Conservation (phyloP, 176 grass and related monocot genomes). For the Triticum urartu region DNA sequence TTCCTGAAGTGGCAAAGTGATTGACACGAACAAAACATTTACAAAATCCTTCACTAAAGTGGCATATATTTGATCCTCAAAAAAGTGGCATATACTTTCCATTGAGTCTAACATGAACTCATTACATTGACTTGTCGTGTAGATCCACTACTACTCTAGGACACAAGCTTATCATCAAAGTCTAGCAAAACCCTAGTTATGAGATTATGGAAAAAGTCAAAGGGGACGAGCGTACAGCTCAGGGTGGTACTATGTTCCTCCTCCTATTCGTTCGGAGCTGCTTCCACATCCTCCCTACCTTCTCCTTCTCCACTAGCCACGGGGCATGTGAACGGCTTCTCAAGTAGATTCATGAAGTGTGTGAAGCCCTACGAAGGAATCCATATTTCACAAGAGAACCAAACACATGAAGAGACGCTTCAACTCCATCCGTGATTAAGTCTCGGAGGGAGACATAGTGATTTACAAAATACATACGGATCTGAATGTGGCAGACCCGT, state of each 20-base stretch:
- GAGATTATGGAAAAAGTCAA: background rate
- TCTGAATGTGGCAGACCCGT: too few species aligned
- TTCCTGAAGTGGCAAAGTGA: too few species aligned
- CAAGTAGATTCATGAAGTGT: constrained; percentile 1
- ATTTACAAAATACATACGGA: too few species aligned
- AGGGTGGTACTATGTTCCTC: background rate
- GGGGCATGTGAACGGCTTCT: background rate
- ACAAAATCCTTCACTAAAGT: too few species aligned
- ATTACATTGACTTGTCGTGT: background rate
- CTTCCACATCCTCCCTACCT: background rate
- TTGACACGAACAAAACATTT: too few species aligned
- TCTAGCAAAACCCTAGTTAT: background rate
- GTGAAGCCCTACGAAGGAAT: background rate
- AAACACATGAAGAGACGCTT: too few species aligned
- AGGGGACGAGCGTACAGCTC: background rate
- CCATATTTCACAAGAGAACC: too few species aligned
- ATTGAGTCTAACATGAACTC: background rate
- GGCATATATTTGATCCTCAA: too few species aligned
- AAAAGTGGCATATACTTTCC: background rate
- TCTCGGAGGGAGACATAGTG: too few species aligned
- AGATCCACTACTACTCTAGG: too few species aligned
- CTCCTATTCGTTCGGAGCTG: background rate
- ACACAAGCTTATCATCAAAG: too few species aligned
- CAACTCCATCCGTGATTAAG: too few species aligned
- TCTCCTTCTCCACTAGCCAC: background rate